Evolutionary conservation across 139 green algal species (phyloP).

Genomic region (Asterochloris erici): DNA sequence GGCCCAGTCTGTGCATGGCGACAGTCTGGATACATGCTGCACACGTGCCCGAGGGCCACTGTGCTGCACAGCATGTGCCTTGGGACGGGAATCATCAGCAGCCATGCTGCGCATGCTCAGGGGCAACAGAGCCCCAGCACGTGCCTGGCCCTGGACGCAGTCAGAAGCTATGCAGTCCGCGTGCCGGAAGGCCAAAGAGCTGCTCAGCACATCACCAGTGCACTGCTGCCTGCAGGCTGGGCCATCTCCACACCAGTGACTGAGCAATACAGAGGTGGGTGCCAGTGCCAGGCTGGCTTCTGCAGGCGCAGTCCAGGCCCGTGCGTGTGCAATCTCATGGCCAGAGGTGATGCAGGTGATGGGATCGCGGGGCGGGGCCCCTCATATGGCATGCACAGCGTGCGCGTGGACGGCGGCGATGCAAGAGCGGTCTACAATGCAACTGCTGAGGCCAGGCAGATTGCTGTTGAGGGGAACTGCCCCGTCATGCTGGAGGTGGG

Average conservation of each 20-base stretch:
- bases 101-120: too few species aligned
- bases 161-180: too few species aligned
- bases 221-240: constrained; percentile 44
- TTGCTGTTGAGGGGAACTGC: constrained; percentile 39
- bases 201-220: too few species aligned
- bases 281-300: neutral
- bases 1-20: too few species aligned
- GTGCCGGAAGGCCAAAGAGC: too few species aligned
- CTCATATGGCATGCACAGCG: constrained; percentile 74
- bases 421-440: constrained; percentile 79
- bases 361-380: constrained; percentile 74
- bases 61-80: too few species aligned
- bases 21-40: too few species aligned
- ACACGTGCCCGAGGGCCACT: too few species aligned
- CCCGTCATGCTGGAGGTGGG: constrained; percentile 73
- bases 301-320: neutral
- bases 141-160: too few species aligned
- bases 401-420: constrained; percentile 90
- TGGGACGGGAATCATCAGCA: too few species aligned
- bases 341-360: constrained; percentile 54
- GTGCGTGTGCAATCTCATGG: neutral
- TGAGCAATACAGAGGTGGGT: constrained; percentile 80
- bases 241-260: constrained; percentile 85
- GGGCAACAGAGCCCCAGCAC: too few species aligned
- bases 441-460: constrained; percentile 43